Evolutionary conservation across 805 yeast species (phyloP).

Genomic region (Candida succiphila): DNA sequence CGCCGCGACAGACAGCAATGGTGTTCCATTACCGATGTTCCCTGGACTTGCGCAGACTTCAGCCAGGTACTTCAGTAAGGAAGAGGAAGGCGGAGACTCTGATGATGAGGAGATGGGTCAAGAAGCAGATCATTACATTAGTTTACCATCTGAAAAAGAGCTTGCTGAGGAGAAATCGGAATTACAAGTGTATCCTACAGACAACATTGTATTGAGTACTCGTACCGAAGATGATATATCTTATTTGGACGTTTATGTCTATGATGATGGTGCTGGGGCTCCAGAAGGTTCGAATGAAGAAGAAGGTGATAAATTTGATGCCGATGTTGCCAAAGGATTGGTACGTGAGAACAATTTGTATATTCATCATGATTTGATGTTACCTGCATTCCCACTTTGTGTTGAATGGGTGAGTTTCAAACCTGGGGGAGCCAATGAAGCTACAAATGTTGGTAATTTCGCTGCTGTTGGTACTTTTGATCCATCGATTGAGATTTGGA

Average conservation of each 20-base stretch:
- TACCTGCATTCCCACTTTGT: slow-evolving; percentile 94
- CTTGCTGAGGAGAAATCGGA: slow-evolving; percentile 71
- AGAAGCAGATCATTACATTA: slow-evolving; percentile 53
- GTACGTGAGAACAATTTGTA: slow-evolving; percentile 69
- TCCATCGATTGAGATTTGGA: slow-evolving; percentile 96
- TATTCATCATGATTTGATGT: slow-evolving; percentile 94
- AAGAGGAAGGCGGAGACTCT: slow-evolving; percentile 35
- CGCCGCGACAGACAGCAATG: slow-evolving; percentile 35
- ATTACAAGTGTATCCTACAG: slow-evolving; percentile 79
- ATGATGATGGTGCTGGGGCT: slow-evolving; percentile 88
- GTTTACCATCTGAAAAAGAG: slow-evolving; percentile 56
- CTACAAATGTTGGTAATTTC: slow-evolving; percentile 62
- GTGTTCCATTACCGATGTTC: slow-evolving; percentile 53
- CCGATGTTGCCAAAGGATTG: slow-evolving; percentile 66
- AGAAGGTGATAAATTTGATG: slow-evolving; percentile 54
- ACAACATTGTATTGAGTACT: slow-evolving; percentile 80
- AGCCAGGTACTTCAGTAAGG: slow-evolving; percentile 43
- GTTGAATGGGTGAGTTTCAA: slow-evolving; percentile 87
- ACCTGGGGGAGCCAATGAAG: slow-evolving; percentile 40
- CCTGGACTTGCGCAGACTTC: slow-evolving; percentile 59
- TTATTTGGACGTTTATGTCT: slow-evolving; percentile 84
- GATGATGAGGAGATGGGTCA: slow-evolving; percentile 24
- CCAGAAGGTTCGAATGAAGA: slow-evolving; percentile 58
- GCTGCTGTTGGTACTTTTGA: slow-evolving; percentile 97
- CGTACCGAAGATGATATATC: slow-evolving; percentile 96